These are phyloP conservation scores for Kluyveromyces lactis DNA, from an alignment of 805 yeast species.

Conservation along the genomic window DNA sequence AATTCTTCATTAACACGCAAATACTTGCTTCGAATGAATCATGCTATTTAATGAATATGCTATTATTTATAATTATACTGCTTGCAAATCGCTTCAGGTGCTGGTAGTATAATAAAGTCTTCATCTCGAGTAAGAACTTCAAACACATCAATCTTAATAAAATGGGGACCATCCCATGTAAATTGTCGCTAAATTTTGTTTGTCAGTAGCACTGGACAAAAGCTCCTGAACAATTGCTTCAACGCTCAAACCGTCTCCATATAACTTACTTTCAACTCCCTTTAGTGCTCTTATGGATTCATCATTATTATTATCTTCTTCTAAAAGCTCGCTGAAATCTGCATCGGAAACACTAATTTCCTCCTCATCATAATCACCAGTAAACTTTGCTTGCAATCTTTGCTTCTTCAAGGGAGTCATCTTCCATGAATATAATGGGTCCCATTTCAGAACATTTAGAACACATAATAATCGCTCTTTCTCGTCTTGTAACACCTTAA, in stretches of 20 bases:
- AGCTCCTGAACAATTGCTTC: slow-evolving; percentile 82
- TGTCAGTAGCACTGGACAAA: slow-evolving; percentile 66
- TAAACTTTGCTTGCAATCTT: slow-evolving; percentile 37
- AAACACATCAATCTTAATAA: too few relatives aligned
- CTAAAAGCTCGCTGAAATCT: slow-evolving; percentile 9
- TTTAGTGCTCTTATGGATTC: slow-evolving; percentile 77
- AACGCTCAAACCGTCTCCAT: slow-evolving; percentile 57
- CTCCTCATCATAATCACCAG: slow-evolving; percentile 13
- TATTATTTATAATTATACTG: too few relatives aligned
- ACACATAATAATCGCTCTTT: slow-evolving; percentile 68
- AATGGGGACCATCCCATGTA: slow-evolving; percentile 85
- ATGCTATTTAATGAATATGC: too few relatives aligned
- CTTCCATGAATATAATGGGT: slow-evolving; percentile 90
- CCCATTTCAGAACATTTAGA: slow-evolving; percentile 79
- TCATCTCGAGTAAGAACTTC: too few relatives aligned
- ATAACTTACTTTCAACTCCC: slow-evolving; percentile 62
- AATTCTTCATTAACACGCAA: too few relatives aligned
- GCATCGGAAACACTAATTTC: slow-evolving; percentile 14
- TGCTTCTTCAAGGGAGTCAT: slow-evolving; percentile 64
- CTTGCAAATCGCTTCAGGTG: too few relatives aligned
- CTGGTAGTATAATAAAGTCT: too few relatives aligned
- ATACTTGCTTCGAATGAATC: too few relatives aligned
- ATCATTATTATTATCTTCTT: slow-evolving; percentile 35
- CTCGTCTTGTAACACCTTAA: slow-evolving; percentile 56
- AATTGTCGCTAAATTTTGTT: slow-evolving; percentile 59